Percentiles rank a stretch among this genome's conserved stretches.
phyloP scores from a whole-genome alignment of 2,329 filamentous ascomycete genomes.

The Fusarium irregulare region DNA sequence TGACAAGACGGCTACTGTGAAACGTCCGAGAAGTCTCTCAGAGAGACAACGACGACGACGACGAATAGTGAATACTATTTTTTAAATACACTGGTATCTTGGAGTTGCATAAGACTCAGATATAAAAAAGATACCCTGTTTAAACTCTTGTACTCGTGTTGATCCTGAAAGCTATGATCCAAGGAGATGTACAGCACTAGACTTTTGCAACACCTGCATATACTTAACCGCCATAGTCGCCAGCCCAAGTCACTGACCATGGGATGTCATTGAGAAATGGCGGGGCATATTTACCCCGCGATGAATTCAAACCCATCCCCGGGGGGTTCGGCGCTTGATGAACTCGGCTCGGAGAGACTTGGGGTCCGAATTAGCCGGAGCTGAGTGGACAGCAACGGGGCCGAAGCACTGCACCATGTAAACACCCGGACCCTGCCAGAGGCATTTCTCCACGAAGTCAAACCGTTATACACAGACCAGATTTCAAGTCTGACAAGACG shows the following conservation, averaged over 20 bases:
- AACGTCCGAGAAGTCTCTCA: background rate
- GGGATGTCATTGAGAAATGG: background rate
- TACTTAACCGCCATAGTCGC: constrained; percentile 19
- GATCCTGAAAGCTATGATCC: background rate
- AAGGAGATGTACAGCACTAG: background rate
- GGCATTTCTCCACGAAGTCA: constrained; percentile 5
- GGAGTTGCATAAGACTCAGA: background rate
- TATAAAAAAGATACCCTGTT: background rate
- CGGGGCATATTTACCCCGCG: constrained; percentile 25
- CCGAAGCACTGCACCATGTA: background rate
- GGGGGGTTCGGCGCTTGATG: constrained; percentile 7
- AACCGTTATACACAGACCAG: constrained; percentile 1
- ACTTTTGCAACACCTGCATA: background rate
- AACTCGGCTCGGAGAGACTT: constrained; percentile 3
- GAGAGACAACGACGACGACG: background rate
- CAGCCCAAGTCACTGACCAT: constrained; percentile 20
- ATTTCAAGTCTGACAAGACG: constrained; percentile 12
- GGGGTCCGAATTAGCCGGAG: constrained; percentile 3
- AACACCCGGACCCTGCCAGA: constrained; percentile 15
- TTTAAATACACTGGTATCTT: background rate
- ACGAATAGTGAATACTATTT: background rate
- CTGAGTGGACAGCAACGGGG: constrained; percentile 23
- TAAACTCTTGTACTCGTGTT: background rate
- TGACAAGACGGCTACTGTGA: background rate
- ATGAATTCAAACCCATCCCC: background rate